Evolutionary conservation across 2,329 filamentous ascomycete genomes (phyloP).

Genomic region (Botrytis cinerea): DNA sequence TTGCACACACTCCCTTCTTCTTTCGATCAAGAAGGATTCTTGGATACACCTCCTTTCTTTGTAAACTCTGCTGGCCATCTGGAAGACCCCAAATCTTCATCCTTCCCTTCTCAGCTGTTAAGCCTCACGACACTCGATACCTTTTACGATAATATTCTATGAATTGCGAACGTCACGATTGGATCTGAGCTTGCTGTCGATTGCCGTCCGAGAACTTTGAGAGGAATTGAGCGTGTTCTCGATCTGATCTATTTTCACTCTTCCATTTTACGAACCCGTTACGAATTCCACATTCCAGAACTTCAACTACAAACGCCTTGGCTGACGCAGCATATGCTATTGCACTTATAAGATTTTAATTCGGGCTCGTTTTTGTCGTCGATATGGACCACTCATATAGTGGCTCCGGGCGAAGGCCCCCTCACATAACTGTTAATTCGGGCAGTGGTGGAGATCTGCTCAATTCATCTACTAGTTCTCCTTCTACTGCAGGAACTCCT

Average conservation of each 20-base stretch:
- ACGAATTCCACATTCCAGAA: constrained; percentile 17
- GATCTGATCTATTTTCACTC: constrained; percentile 15
- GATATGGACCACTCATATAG: constrained; percentile 23
- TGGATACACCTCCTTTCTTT: constrained; percentile 21
- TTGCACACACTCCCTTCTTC: background rate
- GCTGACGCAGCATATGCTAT: constrained; percentile 19
- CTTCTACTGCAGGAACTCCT: constrained; percentile 35
- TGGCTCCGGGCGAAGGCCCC: constrained; percentile 42
- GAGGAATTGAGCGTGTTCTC: constrained; percentile 3
- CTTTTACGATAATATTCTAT: background rate
- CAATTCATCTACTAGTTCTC: constrained; percentile 44
- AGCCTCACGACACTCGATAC: background rate
- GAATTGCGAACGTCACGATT: background rate
- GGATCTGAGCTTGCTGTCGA: background rate
- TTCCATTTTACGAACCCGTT: background rate
- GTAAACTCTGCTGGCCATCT: background rate
- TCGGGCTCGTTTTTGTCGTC: constrained; percentile 1
- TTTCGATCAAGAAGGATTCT: constrained; percentile 13
- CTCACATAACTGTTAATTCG: constrained; percentile 66
- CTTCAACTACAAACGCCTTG: constrained; percentile 10
- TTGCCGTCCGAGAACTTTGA: background rate
- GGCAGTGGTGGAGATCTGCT: constrained; percentile 52
- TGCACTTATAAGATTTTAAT: constrained; percentile 8
- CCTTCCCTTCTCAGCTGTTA: background rate
- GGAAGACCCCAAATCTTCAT: constrained; percentile 4